Percentiles rank a stretch among this genome's conserved stretches.
These are phyloP conservation scores for Wickerhamiella domercqiae DNA, from an alignment of 805 yeast genomes.

Conservation along the genomic window DNA sequence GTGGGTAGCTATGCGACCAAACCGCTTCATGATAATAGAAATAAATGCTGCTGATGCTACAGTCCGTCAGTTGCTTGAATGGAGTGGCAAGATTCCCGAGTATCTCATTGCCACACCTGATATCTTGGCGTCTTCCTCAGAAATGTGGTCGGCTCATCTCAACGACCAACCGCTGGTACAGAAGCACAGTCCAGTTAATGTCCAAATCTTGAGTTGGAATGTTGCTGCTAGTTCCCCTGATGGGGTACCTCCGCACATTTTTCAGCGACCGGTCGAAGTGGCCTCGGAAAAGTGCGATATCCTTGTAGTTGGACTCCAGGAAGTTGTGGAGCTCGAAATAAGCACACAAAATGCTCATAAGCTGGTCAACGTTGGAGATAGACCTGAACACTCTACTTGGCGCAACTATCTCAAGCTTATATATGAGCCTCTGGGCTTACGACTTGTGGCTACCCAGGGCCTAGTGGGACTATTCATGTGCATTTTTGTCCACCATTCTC, in stretches of 20 bases:
- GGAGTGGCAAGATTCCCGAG: constrained; percentile 24
- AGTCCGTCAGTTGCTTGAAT: constrained; percentile 20
- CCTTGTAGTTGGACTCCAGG: constrained; percentile 76
- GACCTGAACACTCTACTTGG: constrained; percentile 23
- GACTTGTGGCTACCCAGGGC: constrained; percentile 57
- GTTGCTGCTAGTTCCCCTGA: constrained; percentile 27
- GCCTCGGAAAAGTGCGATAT: constrained; percentile 37
- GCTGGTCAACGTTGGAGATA: constrained; percentile 28
- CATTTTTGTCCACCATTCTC: constrained; percentile 45
- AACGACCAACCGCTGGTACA: constrained; percentile 4
- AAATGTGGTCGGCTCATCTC: constrained; percentile 10
- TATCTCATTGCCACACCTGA: constrained; percentile 9
- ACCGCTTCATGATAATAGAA: constrained; percentile 24
- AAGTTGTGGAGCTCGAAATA: constrained; percentile 73
- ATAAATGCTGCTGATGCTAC: constrained; percentile 8
- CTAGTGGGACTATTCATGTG: constrained; percentile 71
- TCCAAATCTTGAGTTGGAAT: constrained; percentile 28
- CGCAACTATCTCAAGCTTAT: constrained; percentile 17
- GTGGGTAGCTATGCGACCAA: constrained; percentile 28
- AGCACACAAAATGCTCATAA: constrained; percentile 59
- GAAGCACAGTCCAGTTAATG: constrained; percentile 9
- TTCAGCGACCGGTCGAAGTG: constrained; percentile 3
- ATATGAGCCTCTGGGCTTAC: constrained; percentile 27
- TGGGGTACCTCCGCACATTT: constrained; percentile 18
- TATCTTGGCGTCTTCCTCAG: constrained; percentile 9